Conservation (phyloP, 768 basidiomycete species). For the Serendipita sp. region DNA sequence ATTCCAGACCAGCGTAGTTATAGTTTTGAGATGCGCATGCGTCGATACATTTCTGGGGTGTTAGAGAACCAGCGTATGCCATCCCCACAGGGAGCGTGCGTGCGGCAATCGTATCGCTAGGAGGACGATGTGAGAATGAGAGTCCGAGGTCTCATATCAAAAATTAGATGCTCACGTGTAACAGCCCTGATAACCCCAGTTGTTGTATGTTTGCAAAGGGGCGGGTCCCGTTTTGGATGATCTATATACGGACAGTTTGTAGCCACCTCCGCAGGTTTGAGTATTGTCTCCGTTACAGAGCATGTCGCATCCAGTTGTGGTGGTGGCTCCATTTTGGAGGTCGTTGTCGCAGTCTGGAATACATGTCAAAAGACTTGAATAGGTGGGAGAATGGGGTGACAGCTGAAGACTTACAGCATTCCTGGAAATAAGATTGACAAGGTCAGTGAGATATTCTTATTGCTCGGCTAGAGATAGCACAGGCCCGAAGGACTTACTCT, state of each 20-base stretch:
- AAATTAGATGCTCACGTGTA: not conserved
- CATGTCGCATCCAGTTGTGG: constrained; percentile 36
- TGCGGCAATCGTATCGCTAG: not conserved
- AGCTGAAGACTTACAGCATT: constrained; percentile 37
- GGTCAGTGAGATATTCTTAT: not conserved
- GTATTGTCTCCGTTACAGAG: constrained; percentile 41
- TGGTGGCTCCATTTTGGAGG: constrained; percentile 31
- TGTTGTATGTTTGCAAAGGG: constrained; percentile 45
- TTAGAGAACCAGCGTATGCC: not conserved
- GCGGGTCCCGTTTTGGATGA: constrained; percentile 34
- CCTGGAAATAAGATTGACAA: not conserved
- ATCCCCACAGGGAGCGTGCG: not conserved
- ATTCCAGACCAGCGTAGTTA: constrained; percentile 26
- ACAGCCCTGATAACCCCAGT: not conserved
- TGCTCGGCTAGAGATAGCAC: not conserved
- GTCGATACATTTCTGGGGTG: constrained; percentile 20
- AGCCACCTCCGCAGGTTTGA: constrained; percentile 19
- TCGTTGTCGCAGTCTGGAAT: constrained; percentile 46
- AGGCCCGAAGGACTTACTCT: constrained; percentile 17
- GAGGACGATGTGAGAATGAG: not conserved
- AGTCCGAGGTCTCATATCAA: not conserved
- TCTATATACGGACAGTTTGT: constrained; percentile 33
- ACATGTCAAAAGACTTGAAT: not conserved
- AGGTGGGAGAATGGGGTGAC: constrained; percentile 1
- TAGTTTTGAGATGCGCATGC: constrained; percentile 43